Percentiles rank a stretch among this genome's conserved stretches.
phyloP scores from a whole-genome alignment of 495 filamentous ascomycete genomes.

The Aspergillus incahuasiensis region DNA sequence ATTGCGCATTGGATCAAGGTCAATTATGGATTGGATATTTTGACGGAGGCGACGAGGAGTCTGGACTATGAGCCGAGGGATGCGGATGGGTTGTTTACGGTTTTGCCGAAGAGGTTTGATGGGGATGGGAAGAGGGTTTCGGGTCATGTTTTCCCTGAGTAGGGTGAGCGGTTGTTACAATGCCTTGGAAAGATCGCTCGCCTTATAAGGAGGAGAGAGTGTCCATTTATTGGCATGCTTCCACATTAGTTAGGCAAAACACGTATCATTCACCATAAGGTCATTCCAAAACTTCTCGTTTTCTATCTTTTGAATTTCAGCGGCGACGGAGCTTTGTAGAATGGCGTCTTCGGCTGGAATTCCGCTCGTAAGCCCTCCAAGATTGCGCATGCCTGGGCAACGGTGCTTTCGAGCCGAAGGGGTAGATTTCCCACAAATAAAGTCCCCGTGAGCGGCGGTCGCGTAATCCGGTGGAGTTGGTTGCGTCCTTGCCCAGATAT shows the following conservation, averaged over 20 bases:
- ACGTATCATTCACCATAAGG: not conserved
- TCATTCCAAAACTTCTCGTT: conserved; percentile 1
- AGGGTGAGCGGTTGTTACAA: no score
- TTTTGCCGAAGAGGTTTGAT: not conserved
- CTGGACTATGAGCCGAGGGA: conserved; percentile 6
- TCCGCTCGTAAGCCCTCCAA: not conserved
- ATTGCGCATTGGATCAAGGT: conserved; percentile 9
- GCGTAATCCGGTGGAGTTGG: not conserved
- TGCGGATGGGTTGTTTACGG: conserved; percentile 1
- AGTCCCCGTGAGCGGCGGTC: not conserved
- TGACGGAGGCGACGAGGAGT: not conserved
- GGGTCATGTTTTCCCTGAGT: conserved; percentile 1
- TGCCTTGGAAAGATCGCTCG: no score
- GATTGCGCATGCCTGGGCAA: not conserved
- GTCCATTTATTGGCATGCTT: no score
- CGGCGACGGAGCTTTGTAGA: not conserved
- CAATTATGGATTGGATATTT: conserved; percentile 1
- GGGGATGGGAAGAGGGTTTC: not conserved
- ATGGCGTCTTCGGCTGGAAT: not conserved
- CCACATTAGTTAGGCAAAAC: not conserved
- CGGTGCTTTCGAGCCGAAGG: not conserved
- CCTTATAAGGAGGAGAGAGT: not conserved
- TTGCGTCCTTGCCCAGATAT: not conserved
- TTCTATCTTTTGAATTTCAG: not conserved
- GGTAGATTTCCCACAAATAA: not conserved